A percentile compares a stretch with the other conserved stretches of the same genome.
Evolutionary conservation across 2,329 filamentous ascomycete species (phyloP).

Genomic region (Fusarium pininemorale): DNA sequence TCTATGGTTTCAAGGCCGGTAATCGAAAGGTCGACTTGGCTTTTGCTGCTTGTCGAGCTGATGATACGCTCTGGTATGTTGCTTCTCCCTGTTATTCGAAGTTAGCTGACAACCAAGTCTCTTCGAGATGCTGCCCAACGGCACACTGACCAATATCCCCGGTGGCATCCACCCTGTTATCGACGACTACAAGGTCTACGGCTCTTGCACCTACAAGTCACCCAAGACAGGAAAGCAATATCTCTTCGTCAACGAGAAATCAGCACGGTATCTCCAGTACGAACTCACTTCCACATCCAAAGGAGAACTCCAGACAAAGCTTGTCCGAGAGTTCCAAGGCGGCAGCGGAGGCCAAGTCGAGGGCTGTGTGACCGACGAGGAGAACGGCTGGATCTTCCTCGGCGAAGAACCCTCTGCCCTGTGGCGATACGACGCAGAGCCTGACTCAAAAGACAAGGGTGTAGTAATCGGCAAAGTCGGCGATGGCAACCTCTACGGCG

Average conservation of each 20-base stretch:
- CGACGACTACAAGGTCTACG: conserved; percentile 58
- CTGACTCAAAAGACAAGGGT: conserved; percentile 50
- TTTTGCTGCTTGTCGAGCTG: conserved; percentile 60
- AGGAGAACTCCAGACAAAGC: conserved; percentile 54
- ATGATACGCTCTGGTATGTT: conserved; percentile 62
- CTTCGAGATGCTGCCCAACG: conserved; percentile 59
- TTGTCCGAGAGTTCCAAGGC: conserved; percentile 61
- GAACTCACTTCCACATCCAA: conserved; percentile 54
- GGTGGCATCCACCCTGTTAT: conserved; percentile 59
- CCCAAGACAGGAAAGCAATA: conserved; percentile 58
- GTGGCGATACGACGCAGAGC: conserved; percentile 63
- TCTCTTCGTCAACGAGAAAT: conserved; percentile 64
- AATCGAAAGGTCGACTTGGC: conserved; percentile 56
- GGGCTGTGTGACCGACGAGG: conserved; percentile 62
- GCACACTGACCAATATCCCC: conserved; percentile 52
- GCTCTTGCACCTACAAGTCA: conserved; percentile 62
- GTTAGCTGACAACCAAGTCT: conserved; percentile 48
- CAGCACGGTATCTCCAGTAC: conserved; percentile 63
- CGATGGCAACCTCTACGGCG: conserved; percentile 58
- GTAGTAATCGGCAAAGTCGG: conserved; percentile 54
- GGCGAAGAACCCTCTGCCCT: conserved; percentile 62
- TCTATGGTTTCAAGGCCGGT: conserved; percentile 58
- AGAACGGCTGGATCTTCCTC: conserved; percentile 60
- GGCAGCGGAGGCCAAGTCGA: conserved; percentile 63
- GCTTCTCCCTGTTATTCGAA: rapidly evolving